Conservation (phyloP, 169 alveolate genomes). For the Cryptosporidium xiaoi region DNA sequence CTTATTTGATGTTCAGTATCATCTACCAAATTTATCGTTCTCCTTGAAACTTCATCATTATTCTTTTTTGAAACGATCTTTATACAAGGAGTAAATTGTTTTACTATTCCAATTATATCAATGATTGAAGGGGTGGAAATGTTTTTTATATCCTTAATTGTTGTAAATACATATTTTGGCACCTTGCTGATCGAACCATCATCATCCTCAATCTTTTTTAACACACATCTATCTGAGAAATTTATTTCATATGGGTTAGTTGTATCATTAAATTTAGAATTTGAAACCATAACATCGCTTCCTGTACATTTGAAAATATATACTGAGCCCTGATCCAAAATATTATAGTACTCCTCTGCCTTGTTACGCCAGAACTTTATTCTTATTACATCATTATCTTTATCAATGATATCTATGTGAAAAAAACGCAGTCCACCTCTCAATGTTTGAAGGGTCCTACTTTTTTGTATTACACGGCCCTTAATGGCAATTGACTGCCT, state of each 20-base stretch:
- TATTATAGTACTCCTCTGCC: slow-evolving; percentile 67
- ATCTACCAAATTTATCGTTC: slow-evolving; percentile 50
- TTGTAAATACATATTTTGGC: slow-evolving; percentile 50
- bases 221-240: slow-evolving; percentile 41
- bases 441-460: slow-evolving; percentile 51
- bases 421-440: slow-evolving; percentile 50
- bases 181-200: slow-evolving; percentile 59
- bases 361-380: slow-evolving; percentile 66
- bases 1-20: slow-evolving; percentile 37
- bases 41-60: slow-evolving; percentile 67
- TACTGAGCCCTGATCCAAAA: slow-evolving; percentile 46
- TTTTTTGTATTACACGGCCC: slow-evolving; percentile 62
- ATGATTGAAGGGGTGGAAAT: slow-evolving; percentile 38
- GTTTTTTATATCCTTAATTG: slow-evolving; percentile 15
- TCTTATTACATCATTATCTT: slow-evolving; percentile 60
- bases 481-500: slow-evolving; percentile 54
- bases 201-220: slow-evolving; percentile 48
- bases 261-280: slow-evolving; percentile 66
- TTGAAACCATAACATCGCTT: slow-evolving; percentile 47
- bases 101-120: slow-evolving; percentile 51
- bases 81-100: slow-evolving; percentile 24
- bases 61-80: slow-evolving; percentile 56
- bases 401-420: slow-evolving; percentile 60
- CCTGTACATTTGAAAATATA: slow-evolving; percentile 70
- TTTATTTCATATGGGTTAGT: slow-evolving; percentile 69